Conservation (phyloP, 495 filamentous ascomycete genomes). For the Penicillium waksmanii region DNA sequence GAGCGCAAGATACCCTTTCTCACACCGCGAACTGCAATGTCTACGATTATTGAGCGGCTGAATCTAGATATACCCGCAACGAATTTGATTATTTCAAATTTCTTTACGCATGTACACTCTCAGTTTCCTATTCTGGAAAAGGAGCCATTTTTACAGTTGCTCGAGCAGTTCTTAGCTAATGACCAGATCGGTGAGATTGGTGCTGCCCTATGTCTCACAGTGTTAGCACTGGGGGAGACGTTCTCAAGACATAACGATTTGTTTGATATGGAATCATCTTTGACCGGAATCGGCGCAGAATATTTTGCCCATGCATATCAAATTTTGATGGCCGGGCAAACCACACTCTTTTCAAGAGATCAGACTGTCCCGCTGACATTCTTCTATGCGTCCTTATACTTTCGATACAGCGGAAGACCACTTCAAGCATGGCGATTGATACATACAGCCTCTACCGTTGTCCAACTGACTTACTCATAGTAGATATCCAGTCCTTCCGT, state of each 20-base stretch:
- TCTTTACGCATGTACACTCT: conserved; percentile 20
- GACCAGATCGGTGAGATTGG: conserved; percentile 10
- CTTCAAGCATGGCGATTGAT: conserved; percentile 23
- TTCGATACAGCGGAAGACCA: conserved; percentile 22
- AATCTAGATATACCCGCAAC: not conserved
- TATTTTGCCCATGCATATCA: conserved; percentile 24
- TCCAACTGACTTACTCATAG: conserved; percentile 20
- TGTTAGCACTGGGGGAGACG: conserved; percentile 22
- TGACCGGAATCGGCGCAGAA: conserved; percentile 14
- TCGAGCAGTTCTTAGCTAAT: conserved; percentile 18
- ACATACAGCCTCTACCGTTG: conserved; percentile 14
- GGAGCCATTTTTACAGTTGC: conserved; percentile 6
- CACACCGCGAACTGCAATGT: not conserved
- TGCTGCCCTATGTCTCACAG: conserved; percentile 18
- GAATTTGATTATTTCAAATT: conserved; percentile 10
- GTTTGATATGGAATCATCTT: conserved; percentile 18
- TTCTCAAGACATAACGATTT: conserved; percentile 6
- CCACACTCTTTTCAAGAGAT: conserved; percentile 10
- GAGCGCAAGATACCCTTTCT: conserved; percentile 15
- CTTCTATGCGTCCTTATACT: conserved; percentile 25
- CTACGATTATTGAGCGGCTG: conserved; percentile 6
- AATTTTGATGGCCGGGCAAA: conserved; percentile 6
- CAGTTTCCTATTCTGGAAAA: conserved; percentile 21
- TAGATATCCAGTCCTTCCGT: not conserved
- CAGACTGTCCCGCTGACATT: conserved; percentile 17